Evolutionary conservation across 2,329 filamentous ascomycete species (phyloP).

Genomic region (Exophiala oligosperma): DNA sequence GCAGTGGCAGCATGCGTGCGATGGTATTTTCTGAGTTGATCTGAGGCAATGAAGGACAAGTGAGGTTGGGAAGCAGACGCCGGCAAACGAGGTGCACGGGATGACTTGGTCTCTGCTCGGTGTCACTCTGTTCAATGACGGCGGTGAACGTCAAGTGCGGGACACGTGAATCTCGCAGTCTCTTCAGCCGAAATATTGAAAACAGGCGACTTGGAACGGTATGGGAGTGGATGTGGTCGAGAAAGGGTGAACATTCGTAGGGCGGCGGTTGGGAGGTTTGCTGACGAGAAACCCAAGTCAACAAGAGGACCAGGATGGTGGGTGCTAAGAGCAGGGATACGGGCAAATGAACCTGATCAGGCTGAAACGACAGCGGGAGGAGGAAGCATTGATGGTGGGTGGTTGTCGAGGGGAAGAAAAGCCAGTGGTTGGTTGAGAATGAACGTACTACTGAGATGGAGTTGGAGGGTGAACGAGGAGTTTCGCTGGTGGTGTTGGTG

Average conservation of each 20-base stretch:
- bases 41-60: neutral
- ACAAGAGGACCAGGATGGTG: neutral
- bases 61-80: conserved; percentile 8
- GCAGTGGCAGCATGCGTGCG: conserved; percentile 24
- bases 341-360: conserved; percentile 6
- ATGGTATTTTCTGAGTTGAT: neutral
- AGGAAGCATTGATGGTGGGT: conserved; percentile 1
- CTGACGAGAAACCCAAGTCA: neutral
- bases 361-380: conserved; percentile 7
- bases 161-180: neutral
- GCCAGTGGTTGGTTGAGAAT: neutral
- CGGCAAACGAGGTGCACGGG: conserved; percentile 1
- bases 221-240: neutral
- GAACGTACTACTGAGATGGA: neutral
- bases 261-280: neutral
- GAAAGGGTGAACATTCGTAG: neutral
- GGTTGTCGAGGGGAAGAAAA: neutral
- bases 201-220: neutral
- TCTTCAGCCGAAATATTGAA: neutral
- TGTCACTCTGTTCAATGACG: neutral
- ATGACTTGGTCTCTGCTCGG: conserved; percentile 4
- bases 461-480: neutral
- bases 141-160: conserved; percentile 2
- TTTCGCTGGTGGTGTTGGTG: no score
- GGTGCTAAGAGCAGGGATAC: neutral